Percentiles rank a stretch among this genome's conserved stretches.
phyloP scores from a whole-genome alignment of 495 filamentous ascomycete genomes.

The Trichoderma reesei region DNA sequence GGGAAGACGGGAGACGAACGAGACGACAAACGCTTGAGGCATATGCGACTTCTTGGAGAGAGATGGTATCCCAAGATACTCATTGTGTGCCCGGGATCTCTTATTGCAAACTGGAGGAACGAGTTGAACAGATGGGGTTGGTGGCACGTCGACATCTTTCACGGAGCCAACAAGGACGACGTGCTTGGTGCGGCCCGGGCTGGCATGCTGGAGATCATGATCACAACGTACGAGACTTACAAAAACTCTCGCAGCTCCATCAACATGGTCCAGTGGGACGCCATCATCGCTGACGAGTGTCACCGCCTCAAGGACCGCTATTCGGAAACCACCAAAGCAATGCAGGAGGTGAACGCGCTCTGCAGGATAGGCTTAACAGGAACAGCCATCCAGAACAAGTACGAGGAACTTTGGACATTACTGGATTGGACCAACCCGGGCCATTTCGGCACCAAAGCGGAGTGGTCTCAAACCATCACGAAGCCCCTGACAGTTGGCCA shows the following conservation, averaged over 20 bases:
- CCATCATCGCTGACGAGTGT: slow-evolving; percentile 94
- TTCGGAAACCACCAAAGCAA: slow-evolving; percentile 70
- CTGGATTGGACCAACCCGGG: slow-evolving; percentile 97
- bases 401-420: slow-evolving; percentile 94
- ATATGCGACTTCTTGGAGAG: slow-evolving; percentile 51
- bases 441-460: slow-evolving; percentile 61
- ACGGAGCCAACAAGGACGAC: slow-evolving; percentile 63
- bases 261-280: slow-evolving; percentile 88
- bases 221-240: slow-evolving; percentile 91
- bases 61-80: slow-evolving; percentile 81
- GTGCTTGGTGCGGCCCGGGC: slow-evolving; percentile 64
- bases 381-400: slow-evolving; percentile 96
- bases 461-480: slow-evolving; percentile 71
- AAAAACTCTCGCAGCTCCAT: slow-evolving; percentile 61
- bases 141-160: slow-evolving; percentile 83
- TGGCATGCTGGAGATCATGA: slow-evolving; percentile 75
- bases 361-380: slow-evolving; percentile 91
- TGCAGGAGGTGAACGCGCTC: slow-evolving; percentile 87
- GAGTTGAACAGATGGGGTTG: slow-evolving; percentile 88
- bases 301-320: slow-evolving; percentile 77
- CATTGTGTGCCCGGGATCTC: slow-evolving; percentile 77
- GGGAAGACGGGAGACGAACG: slow-evolving; percentile 90
- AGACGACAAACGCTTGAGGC: slow-evolving; percentile 84
- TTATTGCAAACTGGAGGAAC: slow-evolving; percentile 84
- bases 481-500: slow-evolving; percentile 78